Percentiles rank a stretch among this genome's conserved stretches.
Evolutionary conservation across 176 grass and related monocot genomes (phyloP).

Genomic region (Lolium multiflorum): DNA sequence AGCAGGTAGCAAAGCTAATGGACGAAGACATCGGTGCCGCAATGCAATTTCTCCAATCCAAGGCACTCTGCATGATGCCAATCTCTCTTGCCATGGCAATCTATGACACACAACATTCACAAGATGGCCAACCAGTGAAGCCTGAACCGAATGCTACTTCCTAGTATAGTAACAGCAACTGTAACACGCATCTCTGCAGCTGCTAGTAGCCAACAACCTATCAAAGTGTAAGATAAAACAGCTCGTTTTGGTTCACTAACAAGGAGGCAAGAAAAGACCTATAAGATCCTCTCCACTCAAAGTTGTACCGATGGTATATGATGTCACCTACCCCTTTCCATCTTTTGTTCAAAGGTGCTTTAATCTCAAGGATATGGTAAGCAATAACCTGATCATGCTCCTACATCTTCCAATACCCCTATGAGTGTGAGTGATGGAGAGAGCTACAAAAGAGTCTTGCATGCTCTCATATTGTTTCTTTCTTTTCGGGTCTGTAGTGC

Average conservation of each 20-base stretch:
- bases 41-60: slow-evolving; percentile 99
- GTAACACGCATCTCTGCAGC: slow-evolving; percentile 38
- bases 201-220: slow-evolving; percentile 48
- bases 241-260: slow-evolving; percentile 52
- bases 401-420: slow-evolving; percentile 70
- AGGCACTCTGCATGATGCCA: slow-evolving; percentile 99
- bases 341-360: slow-evolving; percentile 81
- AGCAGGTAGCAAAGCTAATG: slow-evolving; percentile 93
- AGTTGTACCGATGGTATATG: slow-evolving; percentile 72
- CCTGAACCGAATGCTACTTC: slow-evolving; percentile 90
- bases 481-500: slow-evolving; percentile 80
- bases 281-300: slow-evolving; percentile 72
- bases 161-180: slow-evolving; percentile 60
- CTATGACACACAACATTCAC: slow-evolving; percentile 86
- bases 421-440: slow-evolving; percentile 67
- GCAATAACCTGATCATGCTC: slow-evolving; percentile 68
- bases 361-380: slow-evolving; percentile 77
- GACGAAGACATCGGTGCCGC: slow-evolving; percentile 91
- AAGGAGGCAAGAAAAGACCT: slow-evolving; percentile 66
- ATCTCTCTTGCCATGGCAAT: slow-evolving; percentile 97
- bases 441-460: slow-evolving; percentile 63
- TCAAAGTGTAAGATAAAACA: slow-evolving; percentile 61
- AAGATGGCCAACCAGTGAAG: slow-evolving; percentile 73
- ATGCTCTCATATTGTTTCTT: slow-evolving; percentile 64
- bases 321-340: slow-evolving; percentile 65